Base-by-base conservation (phyloP, 768 basidiomycete genomes). In the Mycena sanguinolenta region DNA sequence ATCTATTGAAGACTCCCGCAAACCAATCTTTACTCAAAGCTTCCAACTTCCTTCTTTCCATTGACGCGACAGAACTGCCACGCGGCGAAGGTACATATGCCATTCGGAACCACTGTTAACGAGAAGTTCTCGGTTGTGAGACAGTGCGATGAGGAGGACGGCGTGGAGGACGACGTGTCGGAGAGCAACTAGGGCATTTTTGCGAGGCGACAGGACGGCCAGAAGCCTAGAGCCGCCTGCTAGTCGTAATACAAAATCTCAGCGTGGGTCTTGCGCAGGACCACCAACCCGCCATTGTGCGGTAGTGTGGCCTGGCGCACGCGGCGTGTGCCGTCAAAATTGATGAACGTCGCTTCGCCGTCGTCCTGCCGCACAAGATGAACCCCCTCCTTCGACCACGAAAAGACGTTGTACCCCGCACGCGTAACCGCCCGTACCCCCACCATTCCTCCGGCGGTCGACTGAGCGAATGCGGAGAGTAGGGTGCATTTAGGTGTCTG, bases 111-210 rank as follows among this genome's bases (percentile, higher is more conserved):
- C 27, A 95, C 89, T 9, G 95, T 93, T 19, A 93, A 67, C 1
- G 95, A 94, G 77, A 98, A 98, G 25, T 86, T 79, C 94, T 94
- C 95, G 3, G 92, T 96, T 21, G 97, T 98, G 42, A 97, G 85
- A 3, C 98, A 98, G 2, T 95, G 91, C 32, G 32, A 34, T 34
- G 32, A 34, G 32, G 6, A 55, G 34, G 23, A 23, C 54, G 39
- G 16, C 39, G 8, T 38, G 14, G 36, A 38, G 36, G 36, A 38
- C n/a, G n/a, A 49, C 23, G 17, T 25, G 10, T 46, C 21, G 8
- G 5, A 19, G 10, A 12, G 25, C 49, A 16, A 50, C 49, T 50
- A 93, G 84, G 0, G 96, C 89, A 76, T 98, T 99, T 75, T 93
- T 90, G 23, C 80, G 75, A 2, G 97, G 95, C 34, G 90, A 85